Base-by-base conservation (phyloP, 2,329 filamentous ascomycete species). In the Albifimbria verrucaria region DNA sequence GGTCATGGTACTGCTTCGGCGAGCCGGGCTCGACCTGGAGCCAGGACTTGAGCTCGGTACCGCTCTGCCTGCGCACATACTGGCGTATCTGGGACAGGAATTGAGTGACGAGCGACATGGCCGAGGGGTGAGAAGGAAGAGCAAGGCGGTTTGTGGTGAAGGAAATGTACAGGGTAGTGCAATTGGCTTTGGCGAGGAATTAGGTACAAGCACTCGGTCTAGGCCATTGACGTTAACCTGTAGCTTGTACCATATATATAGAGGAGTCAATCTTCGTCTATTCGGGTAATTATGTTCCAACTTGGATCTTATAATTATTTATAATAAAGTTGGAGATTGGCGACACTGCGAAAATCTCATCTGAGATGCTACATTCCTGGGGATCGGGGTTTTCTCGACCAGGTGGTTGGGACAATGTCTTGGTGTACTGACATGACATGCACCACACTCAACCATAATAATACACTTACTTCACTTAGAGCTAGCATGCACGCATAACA, bases 11-110 rank as follows among this genome's bases (percentile, higher is more conserved):
- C 50, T 85, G 78, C 17, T 82, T 76, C 2, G 83, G 77, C 24
- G 90, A 80, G 25, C 83, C 83, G 5, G 89, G 88, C 65, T 93
- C 89, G 58, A 94, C 86, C 56, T 85, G 80, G 15, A 95, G 79
- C 77, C 84, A 92, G 53, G 84, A 77, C 57, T 87, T 80, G 15
- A 95, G 78, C 57, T 80, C 76, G 26, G 76, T 72, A 55, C 87
- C 88, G 69, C 92, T 80, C 55, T 85, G 83, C 20, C 72, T 71
- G 51, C 79, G 78, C 48, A 92, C 77, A 53, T 70, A 66, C 44
- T 65, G 60, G 50, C 82, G 80, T 51, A 93, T 80, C 51, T 82
- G 81, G 11, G 72, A 70, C 50, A 93, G 80, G 66, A 92, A 94
- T 59, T 87, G 77, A 59, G 84, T 77, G 21, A 89, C 72, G 43